Conservation (phyloP, 768 basidiomycete genomes). For the Suillus decipiens region DNA sequence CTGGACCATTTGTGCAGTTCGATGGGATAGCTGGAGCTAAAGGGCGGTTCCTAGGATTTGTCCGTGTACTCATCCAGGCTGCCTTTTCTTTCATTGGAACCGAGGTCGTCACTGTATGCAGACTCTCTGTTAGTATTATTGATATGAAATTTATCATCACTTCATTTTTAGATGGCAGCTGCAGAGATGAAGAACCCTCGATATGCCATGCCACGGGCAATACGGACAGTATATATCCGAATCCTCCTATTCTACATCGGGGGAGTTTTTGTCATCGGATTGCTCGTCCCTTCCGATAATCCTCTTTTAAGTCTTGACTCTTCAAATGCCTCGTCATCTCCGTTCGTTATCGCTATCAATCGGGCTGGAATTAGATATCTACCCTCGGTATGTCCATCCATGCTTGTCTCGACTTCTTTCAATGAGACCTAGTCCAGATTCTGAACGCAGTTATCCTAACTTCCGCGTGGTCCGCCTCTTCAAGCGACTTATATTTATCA, state of each 20-base stretch:
- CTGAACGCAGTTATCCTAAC: not conserved
- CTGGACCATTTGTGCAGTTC: not conserved
- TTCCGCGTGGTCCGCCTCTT: not conserved
- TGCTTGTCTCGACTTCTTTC: not conserved
- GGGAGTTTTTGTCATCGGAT: not conserved
- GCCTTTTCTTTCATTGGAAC: conserved; percentile 1
- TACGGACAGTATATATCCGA: not conserved
- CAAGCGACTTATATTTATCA: not conserved
- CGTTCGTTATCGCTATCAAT: not conserved
- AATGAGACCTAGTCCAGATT: not conserved
- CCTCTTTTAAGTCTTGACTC: not conserved
- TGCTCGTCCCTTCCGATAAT: not conserved
- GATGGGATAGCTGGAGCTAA: not conserved
- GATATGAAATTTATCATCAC: not conserved
- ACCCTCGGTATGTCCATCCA: not conserved
- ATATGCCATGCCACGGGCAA: not conserved
- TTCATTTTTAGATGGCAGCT: not conserved
- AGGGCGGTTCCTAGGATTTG: not conserved
- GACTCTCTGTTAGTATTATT: not conserved
- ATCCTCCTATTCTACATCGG: not conserved
- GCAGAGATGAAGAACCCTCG: not conserved
- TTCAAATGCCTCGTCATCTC: not conserved
- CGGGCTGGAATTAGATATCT: not conserved
- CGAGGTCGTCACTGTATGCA: not conserved
- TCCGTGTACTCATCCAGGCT: not conserved